Evolutionary conservation across 306 rosid species (phyloP).

Genomic region (barrel medic (Medicago truncatula)): MtrunA17r5.0-ANR NC_053042.1:55189501-55190000

Average conservation of each 20-base stretch:
- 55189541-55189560: background rate
- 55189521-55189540: background rate
- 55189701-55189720: conserved; percentile 60
- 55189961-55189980: conserved; percentile 69
- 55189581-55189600: conserved; percentile 51
- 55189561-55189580: conserved; percentile 17
- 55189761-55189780: conserved; percentile 37
- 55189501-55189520: conserved; percentile 67
- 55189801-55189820: conserved; percentile 27
- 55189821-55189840: conserved; percentile 57
- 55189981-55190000: conserved; percentile 95
- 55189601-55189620: conserved; percentile 66
- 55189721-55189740: conserved; percentile 55
- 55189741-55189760: conserved; percentile 40
- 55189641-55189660: conserved; percentile 52
- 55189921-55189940: conserved; percentile 83
- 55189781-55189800: conserved; percentile 55
- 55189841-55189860: conserved; percentile 64
- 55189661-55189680: conserved; percentile 69
- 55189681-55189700: conserved; percentile 46
- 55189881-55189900: conserved; percentile 57
- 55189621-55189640: conserved; percentile 66
- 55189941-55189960: conserved; percentile 87
- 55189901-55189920: conserved; percentile 60
- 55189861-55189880: conserved; percentile 77